phyloP scores from a whole-genome alignment of 306 rosid species.

The Psophocarpus tetragonolobus region DNA sequence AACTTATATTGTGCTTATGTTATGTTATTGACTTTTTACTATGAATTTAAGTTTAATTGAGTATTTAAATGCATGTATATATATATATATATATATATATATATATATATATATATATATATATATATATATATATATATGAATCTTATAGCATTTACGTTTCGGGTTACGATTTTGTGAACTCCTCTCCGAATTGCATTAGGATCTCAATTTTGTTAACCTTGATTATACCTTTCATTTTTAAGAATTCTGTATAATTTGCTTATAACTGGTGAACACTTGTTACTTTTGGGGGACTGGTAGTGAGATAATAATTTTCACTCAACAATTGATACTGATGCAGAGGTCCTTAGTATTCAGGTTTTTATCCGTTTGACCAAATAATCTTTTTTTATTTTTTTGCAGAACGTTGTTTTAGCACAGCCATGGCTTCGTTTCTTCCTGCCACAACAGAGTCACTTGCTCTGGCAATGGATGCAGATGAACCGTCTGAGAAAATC shows the following conservation, averaged over 20 bases:
- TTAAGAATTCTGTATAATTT: not conserved
- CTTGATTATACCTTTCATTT: not conserved
- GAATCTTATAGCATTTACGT: no score
- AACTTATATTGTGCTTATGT: no score
- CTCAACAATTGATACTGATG: not conserved
- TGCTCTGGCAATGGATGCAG: conserved; percentile 68
- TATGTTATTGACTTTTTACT: no score
- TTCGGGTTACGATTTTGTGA: no score
- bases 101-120: no score
- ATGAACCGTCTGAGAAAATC: conserved; percentile 60
- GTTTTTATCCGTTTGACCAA: not conserved
- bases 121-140: no score
- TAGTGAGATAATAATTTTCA: not conserved
- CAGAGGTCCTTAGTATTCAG: not conserved
- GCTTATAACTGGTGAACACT: not conserved
- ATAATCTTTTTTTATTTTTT: not conserved
- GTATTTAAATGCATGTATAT: no score
- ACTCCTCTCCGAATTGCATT: no score
- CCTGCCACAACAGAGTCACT: conserved; percentile 78
- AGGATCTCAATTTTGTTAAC: no score
- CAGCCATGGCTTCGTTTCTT: conserved; percentile 64
- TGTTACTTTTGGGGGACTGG: not conserved
- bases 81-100: no score
- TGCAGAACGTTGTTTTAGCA: conserved; percentile 48
- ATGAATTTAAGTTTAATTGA: no score